phyloP scores from a whole-genome alignment of 179 eudicot genomes.

The Sideroxylon spinosum region DNA sequence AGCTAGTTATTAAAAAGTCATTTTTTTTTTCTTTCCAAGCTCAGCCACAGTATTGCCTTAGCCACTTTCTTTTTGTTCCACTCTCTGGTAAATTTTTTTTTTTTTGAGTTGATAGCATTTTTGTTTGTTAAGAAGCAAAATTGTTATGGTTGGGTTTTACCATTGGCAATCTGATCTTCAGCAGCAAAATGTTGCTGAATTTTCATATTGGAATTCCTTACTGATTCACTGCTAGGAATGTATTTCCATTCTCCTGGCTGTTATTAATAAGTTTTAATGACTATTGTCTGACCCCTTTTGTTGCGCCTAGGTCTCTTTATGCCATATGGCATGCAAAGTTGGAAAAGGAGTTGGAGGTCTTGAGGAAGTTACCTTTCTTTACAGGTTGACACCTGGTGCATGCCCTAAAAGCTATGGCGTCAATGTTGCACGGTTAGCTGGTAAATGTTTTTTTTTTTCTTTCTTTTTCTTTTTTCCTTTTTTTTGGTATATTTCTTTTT shows the following conservation, averaged over 20 bases:
- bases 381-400: conserved; percentile 75
- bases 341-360: conserved; percentile 59
- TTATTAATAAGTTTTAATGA: not conserved
- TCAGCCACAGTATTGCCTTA: too few relatives aligned
- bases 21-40: too few relatives aligned
- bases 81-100: too few relatives aligned
- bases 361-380: conserved; percentile 93
- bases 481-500: not conserved
- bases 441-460: conserved; percentile 37
- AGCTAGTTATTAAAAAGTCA: too few relatives aligned
- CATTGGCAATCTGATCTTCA: not conserved
- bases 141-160: too few relatives aligned
- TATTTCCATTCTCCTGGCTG: not conserved
- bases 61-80: too few relatives aligned
- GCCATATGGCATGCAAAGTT: conserved; percentile 96
- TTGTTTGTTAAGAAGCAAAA: too few relatives aligned
- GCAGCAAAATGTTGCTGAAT: not conserved
- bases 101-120: too few relatives aligned
- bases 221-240: not conserved
- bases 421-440: conserved; percentile 91
- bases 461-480: not conserved
- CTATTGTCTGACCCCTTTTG: not conserved
- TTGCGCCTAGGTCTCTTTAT: conserved; percentile 63
- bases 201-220: not conserved
- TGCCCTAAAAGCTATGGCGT: conserved; percentile 99